Conservation (phyloP, 306 rosid species). For the Quercus dentata region DNA sequence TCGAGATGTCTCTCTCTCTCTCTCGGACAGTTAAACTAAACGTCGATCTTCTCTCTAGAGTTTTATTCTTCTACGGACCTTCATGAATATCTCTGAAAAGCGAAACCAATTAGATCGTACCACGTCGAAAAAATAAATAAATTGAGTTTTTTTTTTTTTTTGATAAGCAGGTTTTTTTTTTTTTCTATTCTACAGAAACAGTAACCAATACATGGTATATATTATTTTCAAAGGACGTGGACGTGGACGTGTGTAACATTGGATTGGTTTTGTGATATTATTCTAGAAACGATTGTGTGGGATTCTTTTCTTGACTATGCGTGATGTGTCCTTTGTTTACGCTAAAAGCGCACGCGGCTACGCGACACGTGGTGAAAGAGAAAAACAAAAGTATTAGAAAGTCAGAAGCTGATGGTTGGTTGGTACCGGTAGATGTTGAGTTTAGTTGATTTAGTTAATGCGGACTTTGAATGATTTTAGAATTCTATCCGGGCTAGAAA, state of each 20-base stretch:
- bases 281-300: not conserved
- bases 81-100: not conserved
- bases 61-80: not conserved
- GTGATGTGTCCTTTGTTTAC: not conserved
- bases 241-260: too few relatives aligned
- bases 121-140: not conserved
- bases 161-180: too few relatives aligned
- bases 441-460: too few relatives aligned
- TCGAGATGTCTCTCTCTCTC: not conserved
- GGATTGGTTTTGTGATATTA: not conserved
- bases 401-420: not conserved
- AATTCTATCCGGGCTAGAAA: too few relatives aligned
- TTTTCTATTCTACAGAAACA: too few relatives aligned
- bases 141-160: too few relatives aligned
- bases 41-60: not conserved
- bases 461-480: too few relatives aligned
- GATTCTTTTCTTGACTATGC: not conserved
- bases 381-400: not conserved
- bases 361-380: not conserved
- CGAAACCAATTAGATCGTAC: not conserved
- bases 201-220: too few relatives aligned
- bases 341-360: constrained; percentile 4
- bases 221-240: too few relatives aligned
- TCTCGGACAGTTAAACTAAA: not conserved
- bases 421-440: not conserved